Conservation (phyloP, 2,329 filamentous ascomycete genomes). For the Fusarium verrucosum region DNA sequence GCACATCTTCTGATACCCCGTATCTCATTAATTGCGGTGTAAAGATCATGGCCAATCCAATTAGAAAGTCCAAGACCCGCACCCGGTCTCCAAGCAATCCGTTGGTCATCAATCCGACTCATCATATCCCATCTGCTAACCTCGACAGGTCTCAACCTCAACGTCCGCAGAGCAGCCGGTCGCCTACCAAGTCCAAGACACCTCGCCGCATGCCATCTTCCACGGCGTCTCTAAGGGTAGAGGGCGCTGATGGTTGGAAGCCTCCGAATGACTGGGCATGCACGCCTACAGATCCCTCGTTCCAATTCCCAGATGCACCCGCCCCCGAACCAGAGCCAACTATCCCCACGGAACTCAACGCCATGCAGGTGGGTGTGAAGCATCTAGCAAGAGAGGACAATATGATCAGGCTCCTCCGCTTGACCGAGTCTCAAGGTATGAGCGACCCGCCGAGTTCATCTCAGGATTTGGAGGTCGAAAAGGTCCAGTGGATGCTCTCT, state of each 20-base stretch:
- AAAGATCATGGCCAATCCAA: constrained; percentile 18
- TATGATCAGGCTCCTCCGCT: constrained; percentile 5
- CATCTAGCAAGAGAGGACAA: constrained; percentile 15
- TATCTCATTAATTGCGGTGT: constrained; percentile 29
- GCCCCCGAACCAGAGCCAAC: neutral
- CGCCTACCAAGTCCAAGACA: neutral
- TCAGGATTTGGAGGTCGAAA: constrained; percentile 58
- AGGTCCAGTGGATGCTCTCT: constrained; percentile 69
- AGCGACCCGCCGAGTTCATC: neutral
- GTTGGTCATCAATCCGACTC: neutral
- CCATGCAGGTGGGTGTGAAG: constrained; percentile 16
- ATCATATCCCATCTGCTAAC: neutral
- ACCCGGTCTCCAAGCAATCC: constrained; percentile 1
- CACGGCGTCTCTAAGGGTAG: constrained; percentile 3
- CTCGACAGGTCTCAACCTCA: constrained; percentile 5
- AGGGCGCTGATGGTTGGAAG: constrained; percentile 17
- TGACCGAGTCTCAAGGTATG: neutral
- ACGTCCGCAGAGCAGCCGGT: constrained; percentile 17
- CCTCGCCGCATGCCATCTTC: constrained; percentile 20
- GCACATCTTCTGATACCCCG: constrained; percentile 3
- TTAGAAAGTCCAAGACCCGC: constrained; percentile 3
- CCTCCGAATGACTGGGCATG: constrained; percentile 26
- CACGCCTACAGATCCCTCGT: constrained; percentile 12
- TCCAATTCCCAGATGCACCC: neutral
- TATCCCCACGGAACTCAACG: constrained; percentile 6